These are phyloP conservation scores for Aspergillus bombycis DNA, from an alignment of 2,329 filamentous ascomycete species.

Conservation along the genomic window DNA sequence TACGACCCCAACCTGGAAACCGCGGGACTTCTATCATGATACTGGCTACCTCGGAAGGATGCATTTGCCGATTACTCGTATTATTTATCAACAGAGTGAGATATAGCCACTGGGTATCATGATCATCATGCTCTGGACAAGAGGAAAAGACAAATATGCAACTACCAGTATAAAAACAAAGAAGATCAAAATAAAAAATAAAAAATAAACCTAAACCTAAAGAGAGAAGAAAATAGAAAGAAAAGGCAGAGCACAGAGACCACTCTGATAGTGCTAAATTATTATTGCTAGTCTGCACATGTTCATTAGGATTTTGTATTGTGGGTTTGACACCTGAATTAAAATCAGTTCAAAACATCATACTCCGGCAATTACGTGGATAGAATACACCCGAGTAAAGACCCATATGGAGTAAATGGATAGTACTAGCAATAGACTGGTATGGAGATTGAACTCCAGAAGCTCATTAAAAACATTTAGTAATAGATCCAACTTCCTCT, in stretches of 20 bases:
- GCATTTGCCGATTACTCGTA: background rate
- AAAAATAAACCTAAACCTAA: background rate
- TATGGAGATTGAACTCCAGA: background rate
- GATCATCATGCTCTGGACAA: background rate
- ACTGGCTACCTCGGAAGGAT: background rate
- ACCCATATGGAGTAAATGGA: background rate
- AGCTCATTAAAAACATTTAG: background rate
- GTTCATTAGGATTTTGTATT: background rate
- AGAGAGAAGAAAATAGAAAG: background rate
- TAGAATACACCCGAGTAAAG: background rate
- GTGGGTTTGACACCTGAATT: background rate
- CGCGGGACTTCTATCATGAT: background rate
- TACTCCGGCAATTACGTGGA: background rate
- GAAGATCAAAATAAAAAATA: too few relatives aligned
- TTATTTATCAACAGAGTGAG: background rate
- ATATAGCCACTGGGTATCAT: background rate
- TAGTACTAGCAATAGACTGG: background rate
- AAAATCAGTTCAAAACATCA: background rate
- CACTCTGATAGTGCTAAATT: background rate
- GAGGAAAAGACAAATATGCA: background rate
- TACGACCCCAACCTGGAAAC: background rate
- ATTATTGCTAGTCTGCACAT: background rate
- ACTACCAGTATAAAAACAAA: too few relatives aligned
- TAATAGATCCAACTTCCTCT: background rate
- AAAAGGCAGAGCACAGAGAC: background rate